Base-by-base conservation (phyloP, 2,329 filamentous ascomycete genomes). In the Cercospora zeae-maydis region DNA sequence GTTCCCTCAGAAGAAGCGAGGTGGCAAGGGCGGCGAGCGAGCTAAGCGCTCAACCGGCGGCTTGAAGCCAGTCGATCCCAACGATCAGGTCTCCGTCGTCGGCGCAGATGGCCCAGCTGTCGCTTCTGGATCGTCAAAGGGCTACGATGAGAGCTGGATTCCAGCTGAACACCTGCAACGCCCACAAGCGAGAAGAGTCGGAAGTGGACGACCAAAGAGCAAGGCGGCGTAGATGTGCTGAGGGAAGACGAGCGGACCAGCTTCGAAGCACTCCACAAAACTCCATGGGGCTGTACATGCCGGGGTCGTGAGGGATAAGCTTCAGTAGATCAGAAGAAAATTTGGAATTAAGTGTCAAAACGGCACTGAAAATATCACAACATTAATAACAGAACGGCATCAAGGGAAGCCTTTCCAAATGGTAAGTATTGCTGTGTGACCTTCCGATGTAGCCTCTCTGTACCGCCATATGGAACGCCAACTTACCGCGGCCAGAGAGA, bases 121-220 rank as follows among this genome's bases (percentile, higher is more conserved):
- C 62, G 84, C 88, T 61, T 87, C 85, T 67, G 85, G 88, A 63
- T 83, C 87, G 65, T 36, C 30, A 34, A 91, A 91, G 80, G 83
- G 83, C 65, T 96, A 93, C 78, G 93, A 96, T 73, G 89, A 93
- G 82, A 91, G 88, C 82, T 97, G 93, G 93, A 96, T 97, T 72
- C 92, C 93, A 31, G 86, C 88, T 66, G 87, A 90, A 76, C 93
- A 98, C 79, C 86, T 97, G 77, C 91, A 93, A 82, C 88, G 91
- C 71, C 93, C 93, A 37, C 83, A 89, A 70, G 89, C 86, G 52
- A 82, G 82, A 71, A 82, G 86, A 70, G 82, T 88, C 61, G 84
- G 85, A 73, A 82, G 82, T 64, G 76, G 76, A 62, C 73, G 76
- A 58, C 74, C 77, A 34, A 80, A 79, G 72, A 77, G 75, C 69